These are phyloP conservation scores for Magnaporthales sp. DNA, from an alignment of 2,329 filamentous ascomycete species.

Conservation along the genomic window DNA sequence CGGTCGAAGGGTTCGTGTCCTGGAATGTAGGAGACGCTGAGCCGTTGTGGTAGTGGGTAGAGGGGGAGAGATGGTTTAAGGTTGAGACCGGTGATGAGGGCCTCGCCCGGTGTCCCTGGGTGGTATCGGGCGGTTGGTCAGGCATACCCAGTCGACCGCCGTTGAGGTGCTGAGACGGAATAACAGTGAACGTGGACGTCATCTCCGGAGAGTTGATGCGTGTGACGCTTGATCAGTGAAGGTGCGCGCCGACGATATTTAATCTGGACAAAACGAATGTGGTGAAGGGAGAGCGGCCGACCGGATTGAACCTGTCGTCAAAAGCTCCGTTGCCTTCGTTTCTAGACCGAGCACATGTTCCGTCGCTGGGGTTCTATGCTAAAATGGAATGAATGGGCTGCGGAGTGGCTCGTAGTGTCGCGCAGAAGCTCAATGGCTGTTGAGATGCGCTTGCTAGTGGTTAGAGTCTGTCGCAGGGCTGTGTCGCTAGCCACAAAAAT, in stretches of 20 bases:
- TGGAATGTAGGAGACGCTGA: constrained; percentile 29
- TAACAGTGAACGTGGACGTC: constrained; percentile 16
- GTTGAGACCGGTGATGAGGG: constrained; percentile 8
- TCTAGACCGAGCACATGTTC: background rate
- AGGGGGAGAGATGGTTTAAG: constrained; percentile 31
- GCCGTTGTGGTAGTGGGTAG: constrained; percentile 28
- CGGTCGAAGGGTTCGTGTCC: constrained; percentile 37
- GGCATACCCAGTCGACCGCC: constrained; percentile 12
- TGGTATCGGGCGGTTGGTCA: constrained; percentile 13
- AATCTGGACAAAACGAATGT: background rate
- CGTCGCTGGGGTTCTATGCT: background rate
- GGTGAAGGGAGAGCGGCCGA: background rate
- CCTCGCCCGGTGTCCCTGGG: constrained; percentile 5
- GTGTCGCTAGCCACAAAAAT: background rate
- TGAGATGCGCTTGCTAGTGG: background rate
- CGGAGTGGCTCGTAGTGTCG: background rate
- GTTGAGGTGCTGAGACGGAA: constrained; percentile 17
- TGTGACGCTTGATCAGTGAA: background rate
- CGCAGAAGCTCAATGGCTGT: background rate
- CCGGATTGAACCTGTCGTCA: background rate
- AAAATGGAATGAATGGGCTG: background rate
- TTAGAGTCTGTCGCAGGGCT: background rate
- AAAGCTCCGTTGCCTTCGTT: background rate
- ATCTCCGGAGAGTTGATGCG: background rate
- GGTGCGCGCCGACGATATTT: background rate